Evolutionary conservation across 2,329 filamentous ascomycete genomes (phyloP), one percentile per base, ranked within the genome.

Genomic region (Fusarium nematophilum): DNA sequence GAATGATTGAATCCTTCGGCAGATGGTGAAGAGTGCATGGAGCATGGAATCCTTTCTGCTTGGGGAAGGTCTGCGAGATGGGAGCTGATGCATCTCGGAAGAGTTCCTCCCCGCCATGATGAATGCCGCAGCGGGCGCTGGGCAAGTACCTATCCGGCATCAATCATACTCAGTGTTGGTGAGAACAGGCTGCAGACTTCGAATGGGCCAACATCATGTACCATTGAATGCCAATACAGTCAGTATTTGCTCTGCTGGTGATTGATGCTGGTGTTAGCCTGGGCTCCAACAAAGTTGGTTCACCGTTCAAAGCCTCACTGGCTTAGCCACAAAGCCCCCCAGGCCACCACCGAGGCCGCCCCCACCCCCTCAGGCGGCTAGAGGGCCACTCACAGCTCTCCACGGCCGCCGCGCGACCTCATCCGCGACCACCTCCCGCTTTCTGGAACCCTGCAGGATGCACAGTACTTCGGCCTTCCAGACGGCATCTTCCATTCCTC

Each of bases 251-350:
- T n/a, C n/a, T n/a, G n/a, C n/a, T n/a, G n/a, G n/a, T n/a, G n/a
- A n/a, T n/a, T 42, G 37, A 37, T 30, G 42, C 30, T 40, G n/a
- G 23, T 38, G 26, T 21, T 14, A 30, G 38, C 14, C n/a, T 33
- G 34, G 30, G 13, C 17, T 31, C 30, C 14, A n/a, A n/a, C n/a
- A n/a, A 33, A 11, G 57, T 63, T 65, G 53, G 62, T 63, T 63
- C 44, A 59, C 43, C 42, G 18, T 39, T 62, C 61, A 65, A 65
- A 65, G 54, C 64, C 64, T 56, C 54, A 34, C 17, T 36, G 26
- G 57, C 65, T 66, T 50, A 66, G 65, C 65, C 65, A 66, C 65
- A 36, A n/a, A n/a, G n/a, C n/a, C n/a, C n/a, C n/a, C n/a, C n/a
- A 64, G 56, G 36, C 60, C 46, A 18, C 23, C 17, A 14, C 36